Evolutionary conservation across 1,284 basidiomycete genomes (phyloP).

Genomic region (Rhodotorula sp.): DNA sequence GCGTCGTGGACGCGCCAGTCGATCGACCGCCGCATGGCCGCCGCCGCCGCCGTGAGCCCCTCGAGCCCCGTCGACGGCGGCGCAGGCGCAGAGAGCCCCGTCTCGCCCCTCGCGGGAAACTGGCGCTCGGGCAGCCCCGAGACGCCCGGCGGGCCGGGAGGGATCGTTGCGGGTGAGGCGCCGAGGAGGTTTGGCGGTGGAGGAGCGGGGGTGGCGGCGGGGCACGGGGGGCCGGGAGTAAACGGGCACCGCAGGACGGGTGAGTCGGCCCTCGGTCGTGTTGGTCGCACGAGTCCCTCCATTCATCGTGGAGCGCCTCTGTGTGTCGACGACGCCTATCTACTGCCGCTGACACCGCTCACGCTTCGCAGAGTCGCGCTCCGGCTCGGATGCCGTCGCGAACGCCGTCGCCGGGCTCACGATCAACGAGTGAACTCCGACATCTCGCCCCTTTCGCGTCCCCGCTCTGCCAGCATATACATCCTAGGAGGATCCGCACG

Average conservation of each 20-base stretch:
- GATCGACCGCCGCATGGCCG: constrained; percentile 35
- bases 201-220: not conserved
- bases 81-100: not conserved
- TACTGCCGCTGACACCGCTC: not conserved
- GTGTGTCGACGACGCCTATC: too few relatives aligned
- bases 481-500: too few relatives aligned
- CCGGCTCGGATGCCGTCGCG: constrained; percentile 15
- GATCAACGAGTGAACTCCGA: constrained; percentile 11
- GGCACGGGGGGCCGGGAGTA: not conserved
- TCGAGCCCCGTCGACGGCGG: constrained; percentile 2
- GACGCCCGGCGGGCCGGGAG: constrained; percentile 15
- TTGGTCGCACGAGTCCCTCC: too few relatives aligned
- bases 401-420: constrained; percentile 14
- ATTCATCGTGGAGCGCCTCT: too few relatives aligned
- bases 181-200: constrained; percentile 23
- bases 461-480: not conserved
- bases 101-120: not conserved
- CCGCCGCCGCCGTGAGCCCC: constrained; percentile 3
- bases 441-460: not conserved
- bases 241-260: constrained; percentile 14
- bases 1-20: constrained; percentile 17
- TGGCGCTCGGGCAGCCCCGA: constrained; percentile 19
- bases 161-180: constrained; percentile 26
- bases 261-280: too few relatives aligned
- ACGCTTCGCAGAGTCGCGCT: constrained; percentile 10